Conservation (phyloP, 345 rosid genomes). For the Aegle marmelos region DNA sequence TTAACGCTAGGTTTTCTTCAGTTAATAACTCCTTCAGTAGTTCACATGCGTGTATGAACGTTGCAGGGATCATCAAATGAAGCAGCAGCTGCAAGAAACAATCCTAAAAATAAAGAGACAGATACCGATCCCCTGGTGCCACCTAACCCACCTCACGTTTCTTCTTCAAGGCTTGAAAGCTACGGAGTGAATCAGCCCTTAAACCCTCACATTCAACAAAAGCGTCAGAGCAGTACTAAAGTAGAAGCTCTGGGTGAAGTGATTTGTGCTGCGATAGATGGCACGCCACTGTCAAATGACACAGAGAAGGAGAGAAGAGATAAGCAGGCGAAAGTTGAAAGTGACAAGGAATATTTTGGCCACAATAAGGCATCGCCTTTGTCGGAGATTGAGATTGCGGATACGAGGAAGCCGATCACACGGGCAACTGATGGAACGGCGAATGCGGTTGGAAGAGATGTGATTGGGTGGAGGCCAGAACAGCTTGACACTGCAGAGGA, state of each 20-base stretch:
- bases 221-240: constrained; percentile 19
- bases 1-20: neutral
- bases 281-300: constrained; percentile 43
- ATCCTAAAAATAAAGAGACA: constrained; percentile 4
- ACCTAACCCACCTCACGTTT: constrained; percentile 39
- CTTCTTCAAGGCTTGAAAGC: constrained; percentile 45
- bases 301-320: constrained; percentile 18
- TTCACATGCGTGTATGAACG: neutral
- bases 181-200: constrained; percentile 38
- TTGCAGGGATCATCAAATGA: constrained; percentile 33
- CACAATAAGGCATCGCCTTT: constrained; percentile 72
- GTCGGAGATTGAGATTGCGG: constrained; percentile 59
- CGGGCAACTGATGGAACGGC: constrained; percentile 62
- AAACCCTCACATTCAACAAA: constrained; percentile 50
- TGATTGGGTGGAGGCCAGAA: constrained; percentile 66
- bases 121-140: constrained; percentile 33
- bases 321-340: constrained; percentile 20
- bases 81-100: constrained; percentile 23
- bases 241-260: constrained; percentile 18
- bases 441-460: constrained; percentile 24
- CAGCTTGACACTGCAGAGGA: constrained; percentile 87
- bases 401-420: constrained; percentile 74
- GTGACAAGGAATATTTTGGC: constrained; percentile 42
- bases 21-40: neutral
- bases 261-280: constrained; percentile 58